Evolutionary conservation across 148 eudicot genomes (phyloP).

Genomic region (Selenicereus undatus): DNA sequence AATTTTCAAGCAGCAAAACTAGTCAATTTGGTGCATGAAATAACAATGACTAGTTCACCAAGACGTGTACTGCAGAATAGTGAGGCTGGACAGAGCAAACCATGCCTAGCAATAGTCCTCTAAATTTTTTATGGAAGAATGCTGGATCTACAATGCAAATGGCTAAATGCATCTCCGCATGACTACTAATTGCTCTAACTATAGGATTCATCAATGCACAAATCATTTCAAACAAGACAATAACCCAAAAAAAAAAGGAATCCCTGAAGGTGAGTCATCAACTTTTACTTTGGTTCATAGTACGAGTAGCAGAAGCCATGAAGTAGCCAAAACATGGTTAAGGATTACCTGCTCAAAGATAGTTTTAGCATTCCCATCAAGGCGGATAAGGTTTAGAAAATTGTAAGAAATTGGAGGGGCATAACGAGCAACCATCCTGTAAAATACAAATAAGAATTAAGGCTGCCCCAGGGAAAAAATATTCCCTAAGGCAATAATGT

Average conservation of each 20-base stretch:
- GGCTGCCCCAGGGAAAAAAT: background rate
- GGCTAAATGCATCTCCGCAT: background rate
- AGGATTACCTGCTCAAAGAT: slow-evolving; percentile 66
- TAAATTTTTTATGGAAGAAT: background rate
- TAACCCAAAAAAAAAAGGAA: no score
- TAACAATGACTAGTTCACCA: background rate
- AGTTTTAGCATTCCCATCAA: slow-evolving; percentile 60
- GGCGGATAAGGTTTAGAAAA: slow-evolving; percentile 77
- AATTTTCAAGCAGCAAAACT: background rate
- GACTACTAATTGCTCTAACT: background rate
- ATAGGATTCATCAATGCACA: background rate
- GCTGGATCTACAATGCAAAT: background rate
- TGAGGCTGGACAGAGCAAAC: background rate
- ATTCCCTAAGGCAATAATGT: background rate
- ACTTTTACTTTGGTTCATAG: background rate
- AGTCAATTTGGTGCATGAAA: background rate
- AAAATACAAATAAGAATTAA: slow-evolving; percentile 15
- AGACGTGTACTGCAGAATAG: background rate
- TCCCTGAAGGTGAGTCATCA: background rate
- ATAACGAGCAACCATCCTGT: slow-evolving; percentile 98
- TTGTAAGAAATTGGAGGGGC: slow-evolving; percentile 95
- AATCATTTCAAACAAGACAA: background rate
- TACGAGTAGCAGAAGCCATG: background rate
- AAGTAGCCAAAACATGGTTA: background rate
- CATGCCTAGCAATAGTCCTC: background rate